Evolutionary conservation across 2,329 filamentous ascomycete species (phyloP), one percentile per base, ranked within the genome.

Genomic region (Fusarium guadeloupense): DNA sequence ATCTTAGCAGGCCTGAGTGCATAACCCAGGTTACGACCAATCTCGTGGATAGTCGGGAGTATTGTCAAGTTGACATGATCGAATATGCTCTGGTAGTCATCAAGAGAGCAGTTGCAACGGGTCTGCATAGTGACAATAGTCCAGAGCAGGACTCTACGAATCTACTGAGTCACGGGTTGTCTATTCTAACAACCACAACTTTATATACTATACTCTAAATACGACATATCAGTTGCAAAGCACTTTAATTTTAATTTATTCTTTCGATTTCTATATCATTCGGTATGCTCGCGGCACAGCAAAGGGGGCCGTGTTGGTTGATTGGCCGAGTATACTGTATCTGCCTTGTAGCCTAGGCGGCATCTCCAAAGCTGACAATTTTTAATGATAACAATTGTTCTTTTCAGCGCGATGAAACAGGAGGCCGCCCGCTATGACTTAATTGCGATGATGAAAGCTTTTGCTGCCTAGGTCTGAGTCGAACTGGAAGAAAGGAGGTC

Each of bases 51-150:
- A 0, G 19, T 20, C 2, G 8, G 10, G 26, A 6, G 9, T 5
- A 9, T n/a, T 35, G 4, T 35, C 31, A 2, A 1, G 16, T 30
- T 25, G 6, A 4, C 19, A 4, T 45, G 14, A n/a, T 13, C n/a
- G 14, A 62, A 44, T 5, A 25, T 35, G 9, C 9, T 13, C n/a
- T 12, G 6, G 21, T 44, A 21, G 6, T 30, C 39, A 12, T 14
- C 12, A 33, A 62, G 43, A 2, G 30, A 38, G 14, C 59, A 62
- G 8, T 26, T 6, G 25, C 58, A 62, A 16, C 30, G 5, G 1
- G 4, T 10, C 1, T 26, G 12, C 58, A 62, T 62, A 12, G 1
- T 17, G n/a, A n/a, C 4, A 26, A 17, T 20, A 19, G 21, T 17
- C 14, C 9, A 14, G 19, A 3, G 28, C 12, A 26, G 21, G 17